phyloP scores from a whole-genome alignment of 1,139 yeast species.

The Geotrichum fermentans region DNA sequence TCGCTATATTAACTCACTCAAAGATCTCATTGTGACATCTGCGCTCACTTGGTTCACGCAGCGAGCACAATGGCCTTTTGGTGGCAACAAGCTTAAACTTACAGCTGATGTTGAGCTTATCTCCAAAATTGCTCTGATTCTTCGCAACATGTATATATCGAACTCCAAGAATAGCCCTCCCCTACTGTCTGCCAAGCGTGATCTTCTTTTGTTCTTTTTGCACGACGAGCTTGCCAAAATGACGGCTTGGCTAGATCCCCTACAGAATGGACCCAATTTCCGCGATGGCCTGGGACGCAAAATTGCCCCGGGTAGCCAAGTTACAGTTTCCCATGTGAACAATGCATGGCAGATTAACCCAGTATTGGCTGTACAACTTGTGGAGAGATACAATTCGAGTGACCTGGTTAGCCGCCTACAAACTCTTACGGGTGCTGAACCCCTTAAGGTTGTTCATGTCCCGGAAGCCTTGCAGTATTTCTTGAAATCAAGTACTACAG shows the following conservation, averaged over 20 bases:
- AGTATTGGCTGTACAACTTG: constrained; percentile 65
- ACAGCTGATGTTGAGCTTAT: constrained; percentile 64
- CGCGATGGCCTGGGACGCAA: constrained; percentile 25
- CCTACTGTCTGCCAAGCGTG: constrained; percentile 39
- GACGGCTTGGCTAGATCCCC: constrained; percentile 75
- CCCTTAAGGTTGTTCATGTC: constrained; percentile 56
- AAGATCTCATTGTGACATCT: constrained; percentile 56
- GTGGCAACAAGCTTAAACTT: constrained; percentile 69
- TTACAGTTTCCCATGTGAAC: constrained; percentile 31
- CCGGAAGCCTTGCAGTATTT: constrained; percentile 59
- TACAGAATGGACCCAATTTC: constrained; percentile 44
- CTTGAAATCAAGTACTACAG: constrained; percentile 17
- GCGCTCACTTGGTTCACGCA: constrained; percentile 74
- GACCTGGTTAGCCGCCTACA: constrained; percentile 43
- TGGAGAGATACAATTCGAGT: constrained; percentile 48
- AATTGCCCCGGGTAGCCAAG: constrained; percentile 19
- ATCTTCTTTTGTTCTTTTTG: constrained; percentile 55
- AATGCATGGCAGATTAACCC: constrained; percentile 70
- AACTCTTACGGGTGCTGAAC: constrained; percentile 49
- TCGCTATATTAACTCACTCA: constrained; percentile 42
- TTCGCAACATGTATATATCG: constrained; percentile 21
- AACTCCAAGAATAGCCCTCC: constrained; percentile 6
- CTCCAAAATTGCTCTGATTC: constrained; percentile 26
- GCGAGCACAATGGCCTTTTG: constrained; percentile 69
- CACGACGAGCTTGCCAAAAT: constrained; percentile 71